phyloP scores from a whole-genome alignment of 306 rosid species.

The Delonix regia region DNA sequence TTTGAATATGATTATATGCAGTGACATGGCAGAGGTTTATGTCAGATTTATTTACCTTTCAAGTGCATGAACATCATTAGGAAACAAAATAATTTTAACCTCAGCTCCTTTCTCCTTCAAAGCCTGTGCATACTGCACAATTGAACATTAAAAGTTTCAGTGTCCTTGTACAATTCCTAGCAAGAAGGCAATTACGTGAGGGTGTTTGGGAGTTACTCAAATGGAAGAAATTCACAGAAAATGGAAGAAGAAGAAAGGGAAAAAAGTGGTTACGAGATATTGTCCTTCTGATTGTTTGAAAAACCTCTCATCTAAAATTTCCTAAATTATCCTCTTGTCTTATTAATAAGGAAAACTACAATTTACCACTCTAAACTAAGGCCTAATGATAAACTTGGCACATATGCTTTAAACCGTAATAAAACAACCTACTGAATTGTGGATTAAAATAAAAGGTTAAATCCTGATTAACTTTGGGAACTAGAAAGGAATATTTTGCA shows the following conservation, averaged over 20 bases:
- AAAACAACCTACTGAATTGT: no score
- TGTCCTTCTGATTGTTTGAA: background rate
- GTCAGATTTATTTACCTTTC: slow-evolving; percentile 53
- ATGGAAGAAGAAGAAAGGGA: background rate
- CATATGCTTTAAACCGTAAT: background rate
- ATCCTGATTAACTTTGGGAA: background rate
- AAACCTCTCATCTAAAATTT: background rate
- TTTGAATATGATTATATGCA: background rate
- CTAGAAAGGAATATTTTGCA: no score
- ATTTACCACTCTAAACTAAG: background rate
- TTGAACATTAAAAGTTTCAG: slow-evolving; percentile 1
- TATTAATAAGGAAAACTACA: background rate
- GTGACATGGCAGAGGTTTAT: background rate
- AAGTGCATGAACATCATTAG: slow-evolving; percentile 70
- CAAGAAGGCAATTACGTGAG: background rate
- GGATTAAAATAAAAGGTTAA: no score
- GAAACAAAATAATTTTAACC: slow-evolving; percentile 71
- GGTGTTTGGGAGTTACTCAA: background rate
- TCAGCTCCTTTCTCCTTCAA: slow-evolving; percentile 70
- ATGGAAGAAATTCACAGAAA: no score
- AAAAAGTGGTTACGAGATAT: background rate
- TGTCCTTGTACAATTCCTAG: background rate
- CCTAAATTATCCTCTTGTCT: background rate
- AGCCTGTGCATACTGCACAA: slow-evolving; percentile 67
- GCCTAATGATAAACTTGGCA: background rate